Percentiles rank a stretch among this genome's conserved stretches.
Evolutionary conservation across 768 basidiomycete species (phyloP).

Genomic region (Rhodocollybia butyracea): DNA sequence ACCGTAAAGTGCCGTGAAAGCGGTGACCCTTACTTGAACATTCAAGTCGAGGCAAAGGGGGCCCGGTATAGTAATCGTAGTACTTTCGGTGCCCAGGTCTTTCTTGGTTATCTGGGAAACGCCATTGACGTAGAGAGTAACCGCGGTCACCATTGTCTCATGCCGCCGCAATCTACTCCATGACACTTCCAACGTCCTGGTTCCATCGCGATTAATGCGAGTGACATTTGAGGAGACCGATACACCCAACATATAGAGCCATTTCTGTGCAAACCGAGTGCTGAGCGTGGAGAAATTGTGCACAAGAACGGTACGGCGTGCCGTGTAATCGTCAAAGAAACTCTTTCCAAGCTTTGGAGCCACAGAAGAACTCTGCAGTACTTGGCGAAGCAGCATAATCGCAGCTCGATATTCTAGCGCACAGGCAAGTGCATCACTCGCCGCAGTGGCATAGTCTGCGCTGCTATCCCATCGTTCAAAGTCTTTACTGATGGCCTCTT

Average conservation of each 20-base stretch:
- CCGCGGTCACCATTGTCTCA: not conserved
- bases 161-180: not conserved
- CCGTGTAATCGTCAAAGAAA: not conserved
- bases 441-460: not conserved
- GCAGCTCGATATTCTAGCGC: conserved; percentile 1
- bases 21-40: not conserved
- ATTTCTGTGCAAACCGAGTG: not conserved
- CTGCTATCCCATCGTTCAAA: not conserved
- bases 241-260: not conserved
- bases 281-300: not conserved
- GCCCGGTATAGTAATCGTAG: not conserved
- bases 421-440: not conserved
- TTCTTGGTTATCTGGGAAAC: not conserved
- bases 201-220: not conserved
- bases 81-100: not conserved
- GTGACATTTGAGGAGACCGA: not conserved
- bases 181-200: not conserved
- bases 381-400: not conserved
- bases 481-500: not conserved
- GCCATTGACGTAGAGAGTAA: not conserved
- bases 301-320: not conserved
- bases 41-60: not conserved
- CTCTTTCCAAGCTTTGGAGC: not conserved
- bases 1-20: not conserved
- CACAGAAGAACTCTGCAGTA: not conserved